Conservation (phyloP, 495 filamentous ascomycete genomes). For the Evernia prunastri region DNA sequence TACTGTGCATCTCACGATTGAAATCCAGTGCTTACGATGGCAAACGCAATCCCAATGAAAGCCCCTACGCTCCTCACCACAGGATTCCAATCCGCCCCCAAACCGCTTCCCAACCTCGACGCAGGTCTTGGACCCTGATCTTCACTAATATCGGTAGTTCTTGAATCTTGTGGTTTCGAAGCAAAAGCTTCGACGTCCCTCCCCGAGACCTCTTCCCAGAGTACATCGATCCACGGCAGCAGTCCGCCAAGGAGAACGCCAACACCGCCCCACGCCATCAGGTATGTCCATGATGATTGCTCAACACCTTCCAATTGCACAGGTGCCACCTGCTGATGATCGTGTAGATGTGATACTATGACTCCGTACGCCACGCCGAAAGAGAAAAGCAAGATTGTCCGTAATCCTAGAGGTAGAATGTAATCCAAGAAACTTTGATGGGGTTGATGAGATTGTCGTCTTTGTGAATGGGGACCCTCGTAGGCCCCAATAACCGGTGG, state of each 20-base stretch:
- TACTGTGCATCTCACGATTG: conserved; percentile 5
- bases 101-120: conserved; percentile 28
- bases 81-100: conserved; percentile 68
- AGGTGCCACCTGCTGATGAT: conserved; percentile 57
- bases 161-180: conserved; percentile 6
- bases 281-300: conserved; percentile 59
- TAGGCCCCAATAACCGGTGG: conserved; percentile 25
- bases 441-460: conserved; percentile 19
- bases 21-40: conserved; percentile 59
- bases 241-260: conserved; percentile 71
- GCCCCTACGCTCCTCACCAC: conserved; percentile 83
- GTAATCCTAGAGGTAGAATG: conserved; percentile 42
- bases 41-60: conserved; percentile 94
- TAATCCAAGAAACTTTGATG: conserved; percentile 7
- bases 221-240: conserved; percentile 75
- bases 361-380: conserved; percentile 81
- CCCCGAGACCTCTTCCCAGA: conserved; percentile 43
- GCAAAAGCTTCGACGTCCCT: conserved; percentile 19
- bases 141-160: conserved; percentile 22
- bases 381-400: conserved; percentile 63
- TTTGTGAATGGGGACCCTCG: conserved; percentile 24
- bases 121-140: conserved; percentile 28
- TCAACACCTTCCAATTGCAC: conserved; percentile 46
- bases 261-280: conserved; percentile 71
- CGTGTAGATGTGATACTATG: conserved; percentile 75